Base-by-base conservation (phyloP, 768 basidiomycete species). In the Tulasnella sp. region DNA sequence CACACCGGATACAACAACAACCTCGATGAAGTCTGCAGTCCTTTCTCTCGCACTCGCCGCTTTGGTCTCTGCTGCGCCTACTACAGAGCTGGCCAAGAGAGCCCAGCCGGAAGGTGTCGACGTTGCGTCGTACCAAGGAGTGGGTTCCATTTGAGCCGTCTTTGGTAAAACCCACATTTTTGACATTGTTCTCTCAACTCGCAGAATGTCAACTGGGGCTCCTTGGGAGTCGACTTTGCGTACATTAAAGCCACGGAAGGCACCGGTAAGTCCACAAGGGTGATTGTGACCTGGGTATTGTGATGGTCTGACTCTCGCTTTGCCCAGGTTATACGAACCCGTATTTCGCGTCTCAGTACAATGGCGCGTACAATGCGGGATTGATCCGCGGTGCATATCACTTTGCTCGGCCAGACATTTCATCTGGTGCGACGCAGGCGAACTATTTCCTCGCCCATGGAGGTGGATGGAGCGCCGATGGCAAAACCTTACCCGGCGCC, bases 211-310 rank as follows among this genome's bases (percentile, higher is more conserved):
- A 68, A 81, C 64, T 82, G 79, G 79, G 68, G 69, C 59, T 65
- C 72, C 11, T 76, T 77, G 59, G 81, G 78, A 3, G 65, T 81
- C 31, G 57, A 69, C 11, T 83, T 81, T 62, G 77, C 69, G 2
- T 83, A 74, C 63, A 82, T 83, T 74, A 83, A 83, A 65, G 82
- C 81, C 7, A 83, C 81, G 2, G 81, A 83, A 65, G 76, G 76
- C 7, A 79, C 72, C n/a, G 64, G 78, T 79, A 49, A 56, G 70
- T 63, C 6, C 6, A 6, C 34, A 21, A 27, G n/a, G 12, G 15
- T 6, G 17, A 29, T 48, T 25, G n/a, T 5, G n/a, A 4, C 19
- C 5, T 49, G 50, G 19, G 8, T 32, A 32, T 2, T 35, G 1
- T 6, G 29, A 29, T 36, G 42, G 3, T 12, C 3, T 5, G n/a